Conservation (phyloP, 2,329 filamentous ascomycete species). For the Neofusicoccum umdonicola region DNA sequence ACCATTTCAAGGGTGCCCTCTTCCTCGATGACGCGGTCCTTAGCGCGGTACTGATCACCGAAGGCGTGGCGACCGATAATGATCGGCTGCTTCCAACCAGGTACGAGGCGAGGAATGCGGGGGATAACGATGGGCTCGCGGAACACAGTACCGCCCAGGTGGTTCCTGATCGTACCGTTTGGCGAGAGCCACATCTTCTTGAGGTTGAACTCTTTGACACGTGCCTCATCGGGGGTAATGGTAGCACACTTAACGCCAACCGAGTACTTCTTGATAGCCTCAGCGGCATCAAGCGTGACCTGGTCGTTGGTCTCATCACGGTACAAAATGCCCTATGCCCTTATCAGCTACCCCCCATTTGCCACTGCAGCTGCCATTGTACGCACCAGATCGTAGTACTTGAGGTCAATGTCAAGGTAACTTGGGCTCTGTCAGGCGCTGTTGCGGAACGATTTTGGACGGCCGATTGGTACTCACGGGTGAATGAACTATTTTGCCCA, state of each 20-base stretch:
- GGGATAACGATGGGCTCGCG: constrained; percentile 97
- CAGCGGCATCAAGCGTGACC: constrained; percentile 90
- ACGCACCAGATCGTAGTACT: constrained; percentile 83
- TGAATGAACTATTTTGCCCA: constrained; percentile 66
- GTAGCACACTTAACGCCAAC: constrained; percentile 99
- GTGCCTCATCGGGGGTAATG: constrained; percentile 95
- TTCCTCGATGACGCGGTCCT: constrained; percentile 80
- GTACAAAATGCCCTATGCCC: constrained; percentile 72
- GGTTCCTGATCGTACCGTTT: constrained; percentile 79
- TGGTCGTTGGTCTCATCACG: constrained; percentile 94
- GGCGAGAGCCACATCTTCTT: constrained; percentile 99
- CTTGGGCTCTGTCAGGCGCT: constrained; percentile 29
- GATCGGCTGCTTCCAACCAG: constrained; percentile 98
- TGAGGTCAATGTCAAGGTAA: constrained; percentile 95
- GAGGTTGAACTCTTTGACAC: constrained; percentile 96
- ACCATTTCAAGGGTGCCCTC: constrained; percentile 91
- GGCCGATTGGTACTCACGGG: constrained; percentile 49
- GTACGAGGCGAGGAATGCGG: constrained; percentile 86
- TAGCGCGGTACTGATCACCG: constrained; percentile 97
- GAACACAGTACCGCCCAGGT: constrained; percentile 91
- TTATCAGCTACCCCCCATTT: constrained; percentile 13
- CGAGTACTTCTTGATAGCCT: constrained; percentile 98
- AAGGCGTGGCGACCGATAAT: constrained; percentile 98
- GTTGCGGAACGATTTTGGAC: background rate
- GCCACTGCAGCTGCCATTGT: background rate